Evolutionary conservation across 2,329 filamentous ascomycete species (phyloP), one percentile per base, ranked within the genome.

Genomic region (Phyllosticta citribraziliensis): DNA sequence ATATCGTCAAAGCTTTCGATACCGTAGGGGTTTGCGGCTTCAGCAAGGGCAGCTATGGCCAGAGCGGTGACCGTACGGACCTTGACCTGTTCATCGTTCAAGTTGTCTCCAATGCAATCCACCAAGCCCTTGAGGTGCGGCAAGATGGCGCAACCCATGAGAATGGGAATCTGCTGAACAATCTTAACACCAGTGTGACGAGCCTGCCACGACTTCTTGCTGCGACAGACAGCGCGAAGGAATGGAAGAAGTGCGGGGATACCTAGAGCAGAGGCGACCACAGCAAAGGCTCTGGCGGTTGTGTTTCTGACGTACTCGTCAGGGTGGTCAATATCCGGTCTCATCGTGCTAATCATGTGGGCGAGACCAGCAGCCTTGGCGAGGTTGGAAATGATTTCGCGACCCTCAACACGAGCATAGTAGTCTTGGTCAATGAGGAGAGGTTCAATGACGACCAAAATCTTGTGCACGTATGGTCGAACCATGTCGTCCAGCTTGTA

Each of bases 1-100:
- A 99, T 97, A 63, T 96, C 91, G 69, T 99, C 94, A 68, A 99
- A 99, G 69, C 91, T 96, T 77, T 99, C 94, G 66, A 99, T 99
- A 86, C 94, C 94, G 69, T 97, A 99, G 0, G 94, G 94, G 74
- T 96, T 96, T 35, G 94, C 93, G 22, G 94, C 94, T 76, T 99
- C 94, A 27, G 94, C 94, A 62, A 99, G 79, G 40, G 94, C 94
- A 56, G 93, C 94, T 70, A 99, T 94, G 25, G 94, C 92, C 71
- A 99, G 82, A 75, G 89, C 92, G 55, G 94, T 97, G 55, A 97
- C 94, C 3, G 95, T 99, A 67, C 94, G 84, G 55, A 99, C 94
- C 77, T 99, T 99, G 58, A 92, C 93, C 76, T 99, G 94, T 71
- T 99, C 94, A 68, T 99, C 94, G 70, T 96, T 96, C 14, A 99